Percentiles rank a stretch among this genome's conserved stretches.
Conservation (phyloP, 805 yeast genomes). For the Maudiozyma pseudohumilis region DNA sequence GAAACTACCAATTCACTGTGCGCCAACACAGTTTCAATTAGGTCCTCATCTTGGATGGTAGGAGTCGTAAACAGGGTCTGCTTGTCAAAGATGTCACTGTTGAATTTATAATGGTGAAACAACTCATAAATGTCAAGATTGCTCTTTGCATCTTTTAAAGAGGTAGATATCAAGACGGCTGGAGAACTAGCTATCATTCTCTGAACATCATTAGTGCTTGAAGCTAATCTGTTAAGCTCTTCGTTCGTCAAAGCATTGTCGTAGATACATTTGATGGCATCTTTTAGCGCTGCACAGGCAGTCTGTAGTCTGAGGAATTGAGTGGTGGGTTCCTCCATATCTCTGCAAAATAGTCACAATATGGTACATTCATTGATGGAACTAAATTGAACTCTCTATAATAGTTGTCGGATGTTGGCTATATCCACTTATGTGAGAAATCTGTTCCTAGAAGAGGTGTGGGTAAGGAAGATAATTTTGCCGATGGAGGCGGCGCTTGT, state of each 20-base stretch:
- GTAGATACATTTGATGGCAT: slow-evolving; percentile 8
- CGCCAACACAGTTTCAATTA: slow-evolving; percentile 9
- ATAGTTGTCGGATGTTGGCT: too few species aligned
- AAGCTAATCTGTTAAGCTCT: slow-evolving; percentile 2
- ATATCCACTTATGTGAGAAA: too few species aligned
- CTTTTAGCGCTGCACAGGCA: slow-evolving; percentile 9
- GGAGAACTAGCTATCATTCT: slow-evolving; percentile 7
- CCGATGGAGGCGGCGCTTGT: too few species aligned
- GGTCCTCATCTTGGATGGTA: slow-evolving; percentile 4
- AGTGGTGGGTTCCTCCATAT: too few species aligned
- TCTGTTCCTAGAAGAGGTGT: too few species aligned
- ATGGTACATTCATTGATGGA: too few species aligned
- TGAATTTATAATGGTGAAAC: slow-evolving; percentile 8
- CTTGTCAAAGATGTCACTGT: slow-evolving; percentile 1
- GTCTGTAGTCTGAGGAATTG: slow-evolving; percentile 8
- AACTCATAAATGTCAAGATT: slow-evolving; percentile 5
- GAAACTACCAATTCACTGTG: slow-evolving; percentile 7
- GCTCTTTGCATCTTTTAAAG: slow-evolving; percentile 1
- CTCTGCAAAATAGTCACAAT: too few species aligned
- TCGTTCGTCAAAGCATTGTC: slow-evolving; percentile 6
- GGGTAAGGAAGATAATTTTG: too few species aligned
- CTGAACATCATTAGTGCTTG: slow-evolving; percentile 3
- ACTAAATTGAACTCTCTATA: too few species aligned
- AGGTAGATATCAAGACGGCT: slow-evolving; percentile 4
- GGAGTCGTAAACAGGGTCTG: slow-evolving; percentile 8